Percentiles rank a stretch among this genome's conserved stretches.
Conservation (phyloP, 768 basidiomycete genomes). For the Termitomyces eurrhizus region DNA sequence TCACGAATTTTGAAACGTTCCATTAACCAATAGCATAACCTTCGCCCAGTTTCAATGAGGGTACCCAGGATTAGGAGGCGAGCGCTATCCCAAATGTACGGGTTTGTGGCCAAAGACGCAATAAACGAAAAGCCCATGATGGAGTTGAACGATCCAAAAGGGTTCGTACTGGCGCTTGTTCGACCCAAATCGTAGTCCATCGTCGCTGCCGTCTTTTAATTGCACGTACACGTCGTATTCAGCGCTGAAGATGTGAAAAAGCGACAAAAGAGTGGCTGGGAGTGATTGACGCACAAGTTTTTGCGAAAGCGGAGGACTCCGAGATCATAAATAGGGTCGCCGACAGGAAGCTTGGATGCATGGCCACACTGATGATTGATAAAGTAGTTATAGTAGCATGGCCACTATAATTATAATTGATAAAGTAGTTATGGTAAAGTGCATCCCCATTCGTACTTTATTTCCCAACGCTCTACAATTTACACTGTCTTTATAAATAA, state of each 20-base stretch:
- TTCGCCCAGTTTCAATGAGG: constrained; percentile 35
- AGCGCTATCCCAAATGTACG: constrained; percentile 23
- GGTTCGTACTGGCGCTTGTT: not conserved
- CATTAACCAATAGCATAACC: constrained; percentile 35
- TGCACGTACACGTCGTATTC: not conserved
- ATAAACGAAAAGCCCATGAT: constrained; percentile 35
- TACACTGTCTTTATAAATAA: no score
- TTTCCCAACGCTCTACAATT: no score
- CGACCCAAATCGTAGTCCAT: not conserved
- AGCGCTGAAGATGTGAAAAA: not conserved
- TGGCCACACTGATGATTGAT: not conserved
- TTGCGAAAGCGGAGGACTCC: not conserved
- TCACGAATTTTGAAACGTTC: constrained; percentile 36
- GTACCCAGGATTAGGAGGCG: constrained; percentile 30
- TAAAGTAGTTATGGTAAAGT: not conserved
- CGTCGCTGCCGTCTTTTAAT: not conserved
- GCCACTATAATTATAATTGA: not conserved
- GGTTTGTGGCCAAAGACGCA: constrained; percentile 24
- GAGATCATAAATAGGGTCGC: not conserved
- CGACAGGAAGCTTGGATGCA: not conserved
- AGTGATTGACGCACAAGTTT: not conserved
- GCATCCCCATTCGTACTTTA: constrained; percentile 3
- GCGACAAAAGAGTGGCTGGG: not conserved
- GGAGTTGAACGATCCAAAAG: constrained; percentile 18
- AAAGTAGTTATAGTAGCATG: not conserved